Conservation (phyloP, 805 yeast genomes). For the Candida caryicola region DNA sequence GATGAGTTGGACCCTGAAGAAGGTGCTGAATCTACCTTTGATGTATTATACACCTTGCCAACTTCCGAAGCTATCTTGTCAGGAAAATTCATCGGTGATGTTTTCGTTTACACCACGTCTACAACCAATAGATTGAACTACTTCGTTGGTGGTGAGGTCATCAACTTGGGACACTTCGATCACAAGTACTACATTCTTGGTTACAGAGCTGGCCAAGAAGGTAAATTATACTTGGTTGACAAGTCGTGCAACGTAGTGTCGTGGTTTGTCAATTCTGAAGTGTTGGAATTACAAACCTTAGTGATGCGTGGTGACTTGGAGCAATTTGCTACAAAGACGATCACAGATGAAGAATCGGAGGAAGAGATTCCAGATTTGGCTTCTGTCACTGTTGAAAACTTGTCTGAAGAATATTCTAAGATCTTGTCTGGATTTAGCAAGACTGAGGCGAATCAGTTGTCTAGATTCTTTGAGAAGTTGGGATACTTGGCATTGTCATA, state of each 20-base stretch:
- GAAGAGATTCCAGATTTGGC: conserved; percentile 38
- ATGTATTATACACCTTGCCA: conserved; percentile 74
- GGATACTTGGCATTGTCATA: conserved; percentile 83
- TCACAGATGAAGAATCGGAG: conserved; percentile 36
- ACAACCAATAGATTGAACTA: conserved; percentile 83
- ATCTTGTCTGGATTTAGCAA: conserved; percentile 60
- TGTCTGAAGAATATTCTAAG: conserved; percentile 47
- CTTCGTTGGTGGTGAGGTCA: conserved; percentile 89
- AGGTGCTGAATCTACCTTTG: conserved; percentile 85
- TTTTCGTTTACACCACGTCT: conserved; percentile 83
- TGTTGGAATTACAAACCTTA: conserved; percentile 92
- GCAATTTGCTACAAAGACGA: conserved; percentile 39
- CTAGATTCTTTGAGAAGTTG: conserved; percentile 92
- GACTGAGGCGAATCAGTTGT: conserved; percentile 69
- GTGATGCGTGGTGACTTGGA: conserved; percentile 94
- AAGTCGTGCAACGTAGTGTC: conserved; percentile 81
- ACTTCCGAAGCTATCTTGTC: conserved; percentile 70
- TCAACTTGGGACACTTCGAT: conserved; percentile 90
- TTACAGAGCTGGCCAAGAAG: conserved; percentile 79
- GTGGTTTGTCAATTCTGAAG: conserved; percentile 78
- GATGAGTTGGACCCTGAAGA: conserved; percentile 71
- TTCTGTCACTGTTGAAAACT: conserved; percentile 50
- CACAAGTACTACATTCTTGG: conserved; percentile 84
- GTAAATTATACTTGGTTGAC: conserved; percentile 86
- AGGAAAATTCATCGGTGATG: conserved; percentile 97